phyloP scores from a whole-genome alignment of 2,329 filamentous ascomycete species.

The Fusarium bulbicola region DNA sequence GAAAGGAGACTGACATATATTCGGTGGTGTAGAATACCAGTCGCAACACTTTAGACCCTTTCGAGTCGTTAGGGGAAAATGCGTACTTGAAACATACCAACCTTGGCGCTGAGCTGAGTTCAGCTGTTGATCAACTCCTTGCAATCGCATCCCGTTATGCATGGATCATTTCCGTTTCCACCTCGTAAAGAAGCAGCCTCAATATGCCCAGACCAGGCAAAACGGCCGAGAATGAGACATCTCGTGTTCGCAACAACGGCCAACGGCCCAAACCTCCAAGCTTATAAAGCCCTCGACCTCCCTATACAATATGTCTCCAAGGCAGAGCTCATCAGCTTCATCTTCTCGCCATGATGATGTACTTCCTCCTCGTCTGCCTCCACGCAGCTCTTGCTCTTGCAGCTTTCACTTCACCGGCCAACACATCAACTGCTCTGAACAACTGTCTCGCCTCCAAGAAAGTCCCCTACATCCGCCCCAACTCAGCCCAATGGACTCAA shows the following conservation, averaged over 20 bases:
- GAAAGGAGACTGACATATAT: not conserved
- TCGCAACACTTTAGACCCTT: too few relatives aligned
- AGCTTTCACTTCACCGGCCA: not conserved
- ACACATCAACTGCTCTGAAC: constrained; percentile 17
- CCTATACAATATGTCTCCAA: not conserved
- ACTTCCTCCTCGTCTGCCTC: constrained; percentile 9
- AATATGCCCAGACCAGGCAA: not conserved
- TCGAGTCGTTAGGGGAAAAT: rapidly evolving
- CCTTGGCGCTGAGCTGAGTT: not conserved
- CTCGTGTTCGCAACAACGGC: not conserved
- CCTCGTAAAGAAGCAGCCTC: constrained; percentile 17
- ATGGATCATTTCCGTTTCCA: constrained; percentile 11
- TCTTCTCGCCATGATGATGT: not conserved
- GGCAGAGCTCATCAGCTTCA: not conserved
- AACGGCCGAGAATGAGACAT: not conserved
- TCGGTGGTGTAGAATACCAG: too few relatives aligned
- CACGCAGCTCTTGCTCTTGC: not conserved
- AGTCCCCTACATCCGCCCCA: constrained; percentile 31
- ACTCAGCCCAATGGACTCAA: constrained; percentile 44
- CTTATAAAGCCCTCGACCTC: not conserved
- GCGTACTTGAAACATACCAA: not conserved
- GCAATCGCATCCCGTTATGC: not conserved
- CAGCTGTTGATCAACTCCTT: not conserved
- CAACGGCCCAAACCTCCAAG: not conserved
- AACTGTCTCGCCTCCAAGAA: constrained; percentile 39